Evolutionary conservation across 2,329 filamentous ascomycete genomes (phyloP).

Genomic region (Fusarium foetens): DNA sequence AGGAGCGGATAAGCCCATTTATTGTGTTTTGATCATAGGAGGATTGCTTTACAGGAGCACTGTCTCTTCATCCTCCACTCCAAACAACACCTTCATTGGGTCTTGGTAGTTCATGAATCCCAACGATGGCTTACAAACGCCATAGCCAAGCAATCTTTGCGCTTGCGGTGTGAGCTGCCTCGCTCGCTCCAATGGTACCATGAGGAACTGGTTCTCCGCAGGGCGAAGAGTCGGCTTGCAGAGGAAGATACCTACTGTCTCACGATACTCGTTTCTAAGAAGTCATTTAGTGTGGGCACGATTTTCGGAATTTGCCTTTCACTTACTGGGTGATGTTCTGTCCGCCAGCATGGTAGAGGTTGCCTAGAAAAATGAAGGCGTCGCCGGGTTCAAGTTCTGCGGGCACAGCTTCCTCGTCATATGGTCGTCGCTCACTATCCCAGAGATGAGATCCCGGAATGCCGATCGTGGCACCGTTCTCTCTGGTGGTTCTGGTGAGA

Average conservation of each 20-base stretch:
- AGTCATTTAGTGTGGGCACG: neutral
- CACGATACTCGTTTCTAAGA: neutral
- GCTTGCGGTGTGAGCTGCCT: slow-evolving; percentile 22
- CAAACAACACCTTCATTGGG: slow-evolving; percentile 24
- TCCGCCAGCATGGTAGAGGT: slow-evolving; percentile 54
- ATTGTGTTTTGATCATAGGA: neutral
- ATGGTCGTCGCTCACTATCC: slow-evolving; percentile 50
- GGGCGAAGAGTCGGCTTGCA: slow-evolving; percentile 24
- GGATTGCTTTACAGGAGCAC: neutral
- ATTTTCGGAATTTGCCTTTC: too few relatives aligned
- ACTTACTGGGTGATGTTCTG: slow-evolving; percentile 47
- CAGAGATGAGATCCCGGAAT: slow-evolving; percentile 55
- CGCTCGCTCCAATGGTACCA: slow-evolving; percentile 14
- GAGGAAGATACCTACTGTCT: slow-evolving; percentile 28
- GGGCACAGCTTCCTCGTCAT: slow-evolving; percentile 51
- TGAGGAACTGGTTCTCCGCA: slow-evolving; percentile 27
- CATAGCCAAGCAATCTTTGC: slow-evolving; percentile 21
- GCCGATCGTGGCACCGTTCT: slow-evolving; percentile 55
- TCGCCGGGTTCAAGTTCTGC: slow-evolving; percentile 55
- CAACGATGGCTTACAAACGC: slow-evolving; percentile 8
- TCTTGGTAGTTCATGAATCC: slow-evolving; percentile 33
- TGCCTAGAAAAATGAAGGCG: slow-evolving; percentile 53
- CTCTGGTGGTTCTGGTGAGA: slow-evolving; percentile 52
- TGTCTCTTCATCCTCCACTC: slow-evolving; percentile 24
- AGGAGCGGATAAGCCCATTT: neutral